Evolutionary conservation across 2,329 filamentous ascomycete genomes (phyloP), one percentile per base, ranked within the genome.

Genomic region (Alternaria alternata): DNA sequence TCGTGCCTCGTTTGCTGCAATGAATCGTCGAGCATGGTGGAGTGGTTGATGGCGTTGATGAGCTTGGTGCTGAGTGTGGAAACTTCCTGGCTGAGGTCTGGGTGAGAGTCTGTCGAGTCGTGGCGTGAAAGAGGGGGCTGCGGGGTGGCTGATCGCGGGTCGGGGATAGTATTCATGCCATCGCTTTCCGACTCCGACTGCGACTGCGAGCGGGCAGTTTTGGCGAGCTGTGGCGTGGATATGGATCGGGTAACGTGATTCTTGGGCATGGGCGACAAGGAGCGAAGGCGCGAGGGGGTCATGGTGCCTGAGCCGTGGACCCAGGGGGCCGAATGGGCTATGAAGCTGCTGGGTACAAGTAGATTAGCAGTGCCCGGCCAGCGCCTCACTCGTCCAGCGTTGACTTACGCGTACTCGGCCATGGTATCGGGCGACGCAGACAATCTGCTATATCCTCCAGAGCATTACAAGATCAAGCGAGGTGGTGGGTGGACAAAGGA

Each of bases 21-120:
- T 11, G 88, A 91, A 78, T 99, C 95, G 78, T 98, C 95, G 44
- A 99, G 86, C 22, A 87, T 89, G 7, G 94, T 97, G 79, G 97
- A 94, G 78, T 96, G 91, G 76, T 99, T 99, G 80, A 99, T 97
- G 44, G 95, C 94, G 74, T 95, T 94, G 70, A 99, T 94, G 64
- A 99, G 88, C 79, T 99, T 99, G 49, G 93, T 94, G 80, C 93
- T 98, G 32, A 99, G 84, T 7, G 92, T 89, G 7, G 94, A 92
- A 28, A 99, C 92, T 79, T 98, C 95, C 66, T 84, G 84, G 75
- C 86, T 89, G 43, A 90, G 75, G 69, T 90, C 88, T 20, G 86
- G 86, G 68, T 88, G 85, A 74, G 73, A 85, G 74, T 64, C 83
- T 81, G 64, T 79, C 76, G 74, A 86, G 81, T 66, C 78, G 75